phyloP scores from a whole-genome alignment of 2,329 filamentous ascomycete species.

The Curvularia hawaiiensis region DNA sequence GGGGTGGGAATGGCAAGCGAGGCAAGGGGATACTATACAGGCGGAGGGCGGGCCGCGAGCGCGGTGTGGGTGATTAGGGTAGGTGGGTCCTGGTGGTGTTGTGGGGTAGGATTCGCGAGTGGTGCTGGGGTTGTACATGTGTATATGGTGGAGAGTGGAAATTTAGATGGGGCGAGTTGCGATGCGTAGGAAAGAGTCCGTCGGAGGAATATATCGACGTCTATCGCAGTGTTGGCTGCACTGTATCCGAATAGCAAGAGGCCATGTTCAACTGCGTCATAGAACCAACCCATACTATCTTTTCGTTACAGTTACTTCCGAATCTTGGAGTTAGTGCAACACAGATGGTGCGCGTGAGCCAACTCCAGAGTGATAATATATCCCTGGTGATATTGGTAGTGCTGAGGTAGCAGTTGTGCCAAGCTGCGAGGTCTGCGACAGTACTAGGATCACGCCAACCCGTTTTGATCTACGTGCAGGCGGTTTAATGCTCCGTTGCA shows the following conservation, averaged over 20 bases:
- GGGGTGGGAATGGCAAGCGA: neutral
- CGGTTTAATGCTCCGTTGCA: no score
- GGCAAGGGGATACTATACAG: slow-evolving; percentile 30
- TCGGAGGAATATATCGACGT: no score
- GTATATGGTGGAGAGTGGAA: no score
- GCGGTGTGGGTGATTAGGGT: neutral
- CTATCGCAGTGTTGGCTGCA: no score
- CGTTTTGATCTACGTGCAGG: no score
- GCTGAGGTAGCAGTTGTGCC: neutral
- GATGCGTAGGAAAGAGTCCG: no score
- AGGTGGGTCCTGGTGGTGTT: neutral
- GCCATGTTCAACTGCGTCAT: neutral
- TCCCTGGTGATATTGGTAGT: neutral
- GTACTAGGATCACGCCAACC: no score
- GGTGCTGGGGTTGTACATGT: no score
- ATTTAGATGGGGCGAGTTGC: no score
- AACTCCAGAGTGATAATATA: neutral
- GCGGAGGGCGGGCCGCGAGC: slow-evolving; percentile 7
- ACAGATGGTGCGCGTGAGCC: neutral
- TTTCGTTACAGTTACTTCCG: neutral
- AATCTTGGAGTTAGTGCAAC: neutral
- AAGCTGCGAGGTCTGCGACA: no score
- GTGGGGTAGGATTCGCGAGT: no score
- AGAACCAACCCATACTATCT: neutral
- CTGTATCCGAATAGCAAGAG: no score